A percentile compares a stretch with the other conserved stretches of the same genome.
These are phyloP conservation scores for Populus hybrid DNA, from an alignment of 441 rosid species.

Conservation along the genomic window DNA sequence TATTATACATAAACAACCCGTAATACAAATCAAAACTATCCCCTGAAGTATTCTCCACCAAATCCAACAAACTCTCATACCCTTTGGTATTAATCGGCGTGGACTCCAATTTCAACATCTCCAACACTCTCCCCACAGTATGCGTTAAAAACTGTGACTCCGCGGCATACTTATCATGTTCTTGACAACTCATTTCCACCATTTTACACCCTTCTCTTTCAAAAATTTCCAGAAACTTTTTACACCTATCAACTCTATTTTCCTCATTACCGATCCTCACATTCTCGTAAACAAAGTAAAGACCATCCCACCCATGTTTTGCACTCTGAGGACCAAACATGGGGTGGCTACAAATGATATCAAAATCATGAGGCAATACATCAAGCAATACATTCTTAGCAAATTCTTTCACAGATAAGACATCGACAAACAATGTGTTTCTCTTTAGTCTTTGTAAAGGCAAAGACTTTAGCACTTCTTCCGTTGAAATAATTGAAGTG, in stretches of 20 bases:
- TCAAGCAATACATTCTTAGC: conserved; percentile 44
- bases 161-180: conserved; percentile 43
- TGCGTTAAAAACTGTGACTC: conserved; percentile 48
- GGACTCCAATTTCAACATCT: conserved; percentile 38
- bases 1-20: conserved; percentile 60
- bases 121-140: conserved; percentile 42
- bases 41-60: conserved; percentile 38
- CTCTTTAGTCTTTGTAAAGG: conserved; percentile 59
- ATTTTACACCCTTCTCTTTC: conserved; percentile 37
- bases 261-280: conserved; percentile 46
- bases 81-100: conserved; percentile 53
- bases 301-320: conserved; percentile 45
- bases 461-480: conserved; percentile 38
- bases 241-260: conserved; percentile 35
- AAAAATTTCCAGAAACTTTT: conserved; percentile 36
- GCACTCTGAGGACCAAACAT: conserved; percentile 73
- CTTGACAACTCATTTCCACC: conserved; percentile 48
- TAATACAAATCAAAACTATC: conserved; percentile 72
- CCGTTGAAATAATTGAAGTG: conserved; percentile 61
- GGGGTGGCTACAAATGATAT: conserved; percentile 62
- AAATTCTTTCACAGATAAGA: conserved; percentile 69
- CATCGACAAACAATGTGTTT: conserved; percentile 64
- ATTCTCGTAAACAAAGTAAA: conserved; percentile 54
- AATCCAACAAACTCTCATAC: conserved; percentile 39
- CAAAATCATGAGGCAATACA: conserved; percentile 51